phyloP scores from a whole-genome alignment of 352 stramenopile species.

The Globisporangium barbulae region DNA sequence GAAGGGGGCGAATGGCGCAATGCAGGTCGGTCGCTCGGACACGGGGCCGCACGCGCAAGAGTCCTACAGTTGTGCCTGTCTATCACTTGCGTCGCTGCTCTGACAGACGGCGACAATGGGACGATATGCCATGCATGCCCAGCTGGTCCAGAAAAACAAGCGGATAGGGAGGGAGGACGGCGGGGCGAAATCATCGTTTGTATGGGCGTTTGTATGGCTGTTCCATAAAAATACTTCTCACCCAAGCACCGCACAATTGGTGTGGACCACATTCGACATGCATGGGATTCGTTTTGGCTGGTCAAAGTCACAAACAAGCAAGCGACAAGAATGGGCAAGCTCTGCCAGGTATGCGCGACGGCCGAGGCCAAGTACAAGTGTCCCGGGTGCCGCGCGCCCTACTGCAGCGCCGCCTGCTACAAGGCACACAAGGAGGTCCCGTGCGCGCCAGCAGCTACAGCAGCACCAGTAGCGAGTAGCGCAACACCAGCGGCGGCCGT shows the following conservation, averaged over 20 bases:
- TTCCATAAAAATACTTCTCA: constrained; percentile 1
- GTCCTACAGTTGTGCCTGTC: constrained; percentile 7
- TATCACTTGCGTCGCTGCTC: background rate
- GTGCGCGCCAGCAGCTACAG: constrained; percentile 26
- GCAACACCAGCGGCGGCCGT: background rate
- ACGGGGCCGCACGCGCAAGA: background rate
- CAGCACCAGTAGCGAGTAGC: constrained; percentile 10
- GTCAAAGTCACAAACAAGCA: constrained; percentile 12
- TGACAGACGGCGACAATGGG: constrained; percentile 7
- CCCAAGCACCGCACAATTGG: constrained; percentile 6
- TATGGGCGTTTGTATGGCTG: background rate
- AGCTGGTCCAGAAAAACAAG: background rate
- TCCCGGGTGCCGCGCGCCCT: constrained; percentile 57
- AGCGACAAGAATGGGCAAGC: constrained; percentile 35
- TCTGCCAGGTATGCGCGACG: constrained; percentile 52
- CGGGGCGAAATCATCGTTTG: constrained; percentile 1
- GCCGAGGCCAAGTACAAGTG: constrained; percentile 84
- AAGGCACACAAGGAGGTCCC: constrained; percentile 76
- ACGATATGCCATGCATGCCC: background rate
- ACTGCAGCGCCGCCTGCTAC: constrained; percentile 78
- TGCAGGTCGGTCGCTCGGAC: background rate
- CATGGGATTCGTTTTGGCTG: constrained; percentile 4
- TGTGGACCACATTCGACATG: background rate
- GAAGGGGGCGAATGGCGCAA: constrained; percentile 6
- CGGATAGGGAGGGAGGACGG: background rate